These are phyloP conservation scores for Begonia fuchsioides DNA, from an alignment of 306 rosid genomes.

Conservation along the genomic window DNA sequence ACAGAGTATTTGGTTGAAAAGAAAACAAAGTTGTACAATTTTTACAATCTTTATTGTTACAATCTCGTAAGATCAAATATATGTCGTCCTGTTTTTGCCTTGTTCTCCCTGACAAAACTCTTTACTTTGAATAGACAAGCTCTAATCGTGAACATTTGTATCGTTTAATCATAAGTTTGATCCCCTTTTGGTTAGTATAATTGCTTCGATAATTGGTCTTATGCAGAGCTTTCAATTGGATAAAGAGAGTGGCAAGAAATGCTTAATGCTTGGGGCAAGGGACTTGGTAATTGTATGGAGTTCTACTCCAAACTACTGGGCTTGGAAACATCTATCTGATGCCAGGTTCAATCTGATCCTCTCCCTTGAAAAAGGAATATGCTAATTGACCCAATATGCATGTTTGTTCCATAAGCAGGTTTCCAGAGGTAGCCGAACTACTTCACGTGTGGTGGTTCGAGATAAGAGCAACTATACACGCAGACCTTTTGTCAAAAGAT, in stretches of 20 bases:
- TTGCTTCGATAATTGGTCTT: not conserved
- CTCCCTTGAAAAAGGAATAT: not conserved
- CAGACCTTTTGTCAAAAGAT: slow-evolving; percentile 3
- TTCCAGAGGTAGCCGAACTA: slow-evolving; percentile 7
- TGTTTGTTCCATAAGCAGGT: slow-evolving; percentile 3
- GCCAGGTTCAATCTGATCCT: slow-evolving; percentile 3
- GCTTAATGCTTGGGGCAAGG: slow-evolving; percentile 10
- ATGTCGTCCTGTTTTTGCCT: too few species aligned
- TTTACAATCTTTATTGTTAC: too few species aligned
- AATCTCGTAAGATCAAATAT: too few species aligned
- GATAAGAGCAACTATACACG: slow-evolving; percentile 3
- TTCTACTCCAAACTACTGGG: not conserved
- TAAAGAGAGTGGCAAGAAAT: slow-evolving; percentile 11
- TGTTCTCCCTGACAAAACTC: too few species aligned
- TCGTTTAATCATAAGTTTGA: not conserved
- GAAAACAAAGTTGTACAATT: too few species aligned
- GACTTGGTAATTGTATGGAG: slow-evolving; percentile 1
- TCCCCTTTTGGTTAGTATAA: not conserved
- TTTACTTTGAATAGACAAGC: not conserved
- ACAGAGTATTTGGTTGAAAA: too few species aligned
- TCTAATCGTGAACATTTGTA: not conserved
- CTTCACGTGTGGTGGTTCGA: slow-evolving; percentile 7
- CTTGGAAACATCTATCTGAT: slow-evolving; percentile 2
- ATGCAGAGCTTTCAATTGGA: slow-evolving; percentile 7
- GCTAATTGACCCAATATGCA: not conserved